Base-by-base conservation (phyloP, 176 grass and related monocot genomes). In the Lolium perenne region DNA sequence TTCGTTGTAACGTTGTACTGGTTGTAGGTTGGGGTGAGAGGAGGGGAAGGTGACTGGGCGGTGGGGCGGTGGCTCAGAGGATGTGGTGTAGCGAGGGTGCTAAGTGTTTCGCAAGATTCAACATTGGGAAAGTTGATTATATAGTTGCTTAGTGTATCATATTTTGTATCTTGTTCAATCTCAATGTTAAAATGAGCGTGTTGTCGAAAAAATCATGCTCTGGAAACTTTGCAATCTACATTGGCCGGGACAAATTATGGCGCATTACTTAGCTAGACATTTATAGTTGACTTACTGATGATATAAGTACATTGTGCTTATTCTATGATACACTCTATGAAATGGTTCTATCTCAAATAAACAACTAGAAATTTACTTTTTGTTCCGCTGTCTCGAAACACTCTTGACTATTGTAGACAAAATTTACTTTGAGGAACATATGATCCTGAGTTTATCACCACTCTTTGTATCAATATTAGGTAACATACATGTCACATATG, bases 261-360 rank as follows among this genome's bases (percentile, higher is more conserved):
- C 20, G 5, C 22, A 10, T 55, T 54, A 32, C 25, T 53, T 25
- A 76, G 25, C 18, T 55, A 54, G 74, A 7, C 15, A 76, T 18
- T 35, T 35, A 76, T 49, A 74, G 67, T 76, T 55, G 25, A 55
- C 74, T 76, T 55, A 76, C 29, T 76, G 23, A 8, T 54, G 47
- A 35, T 25, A 7, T 53, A 53, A 78, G 18, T 32, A 7, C 38
- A 51, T 25, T 4, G 7, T 15, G 22, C 48, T 75, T 53, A 26
- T 51, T 8, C 47, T 75, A 75, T 75, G 12, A 17, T 60, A 53
- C 45, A 81, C 12, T 38, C 12, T 38, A 46, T 25, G n/a, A 5
- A 29, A 76, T 54, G 53, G 6, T 23, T 73, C 10, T 72, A 8
- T 53, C 14, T 22, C 48, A 9, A 54, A 76, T 35, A 32, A 68